Evolutionary conservation across 139 green algal genomes (phyloP), one percentile per base, ranked within the genome.

Genomic region (Auxenochlorella pyrenoidosa): DNA sequence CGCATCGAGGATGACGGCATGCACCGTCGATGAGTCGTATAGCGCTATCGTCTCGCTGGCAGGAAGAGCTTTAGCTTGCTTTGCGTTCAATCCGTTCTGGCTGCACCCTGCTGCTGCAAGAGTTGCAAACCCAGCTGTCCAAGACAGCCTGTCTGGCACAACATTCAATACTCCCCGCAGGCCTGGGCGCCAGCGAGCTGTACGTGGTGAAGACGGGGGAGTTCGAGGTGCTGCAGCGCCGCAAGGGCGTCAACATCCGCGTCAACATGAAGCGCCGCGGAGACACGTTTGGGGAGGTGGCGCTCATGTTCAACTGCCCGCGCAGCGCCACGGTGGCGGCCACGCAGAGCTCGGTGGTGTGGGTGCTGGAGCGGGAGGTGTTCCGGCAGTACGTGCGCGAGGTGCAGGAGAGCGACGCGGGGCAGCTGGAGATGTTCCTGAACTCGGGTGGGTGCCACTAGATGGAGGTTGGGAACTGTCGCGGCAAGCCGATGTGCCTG

Each of bases 201-300:
- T 99, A 97, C 85, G 93, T 99, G 3, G 97, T 99, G 4, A 98
- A 98, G 87, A 86, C 66, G 26, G 97, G 97, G 15, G 95, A 98
- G 83, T 99, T 99, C 83, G 97, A 99, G 91, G 96, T 98, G 59
- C 89, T 97, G 43, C 92, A 98, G 86, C 89, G 91, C 43, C 90
- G 96, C 18, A 94, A 97, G 85, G 96, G 96, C 36, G 92, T 97
- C 24, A 98, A 97, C 88, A 91, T 98, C 65, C 95, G 94, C 1
- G 95, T 98, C 0, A 98, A 98, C 94, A 94, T 96, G 83, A 98
- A 98, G 87, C 88, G 94, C 82, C 92, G 87, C 0, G 96, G 96
- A 18, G 96, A 99, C 86, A 94, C 91, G 76, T 98, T 98, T 91
- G 97, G 97, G 34, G 96, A 99, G 88, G 90, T 98, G 34, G 95